phyloP scores from a whole-genome alignment of 2,329 filamentous ascomycete genomes.

The Fulvia fulva region DNA sequence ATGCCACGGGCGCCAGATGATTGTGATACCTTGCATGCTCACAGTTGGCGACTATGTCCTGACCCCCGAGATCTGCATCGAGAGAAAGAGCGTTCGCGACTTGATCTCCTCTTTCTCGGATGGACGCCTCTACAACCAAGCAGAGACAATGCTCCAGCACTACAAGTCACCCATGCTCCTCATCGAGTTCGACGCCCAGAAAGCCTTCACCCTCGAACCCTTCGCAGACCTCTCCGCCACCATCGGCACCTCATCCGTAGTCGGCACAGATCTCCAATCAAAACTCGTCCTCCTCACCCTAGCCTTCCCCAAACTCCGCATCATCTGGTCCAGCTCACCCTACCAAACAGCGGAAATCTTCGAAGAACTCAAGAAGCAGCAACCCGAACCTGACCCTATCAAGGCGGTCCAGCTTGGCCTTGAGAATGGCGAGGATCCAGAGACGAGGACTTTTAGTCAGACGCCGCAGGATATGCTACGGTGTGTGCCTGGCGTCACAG shows the following conservation, averaged over 20 bases:
- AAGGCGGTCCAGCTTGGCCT: slow-evolving; percentile 80
- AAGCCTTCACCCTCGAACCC: slow-evolving; percentile 82
- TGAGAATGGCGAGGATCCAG: slow-evolving; percentile 53
- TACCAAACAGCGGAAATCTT: slow-evolving; percentile 98
- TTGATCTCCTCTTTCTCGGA: slow-evolving; percentile 88
- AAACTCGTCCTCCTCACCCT: slow-evolving; percentile 90
- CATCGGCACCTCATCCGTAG: slow-evolving; percentile 58
- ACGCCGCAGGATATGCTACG: slow-evolving; percentile 88
- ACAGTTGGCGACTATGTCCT: slow-evolving; percentile 96
- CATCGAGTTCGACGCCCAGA: slow-evolving; percentile 97
- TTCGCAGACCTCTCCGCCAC: slow-evolving; percentile 54
- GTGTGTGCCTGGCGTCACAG: slow-evolving; percentile 77
- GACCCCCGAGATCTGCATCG: slow-evolving; percentile 84
- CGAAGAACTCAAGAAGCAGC: slow-evolving; percentile 82
- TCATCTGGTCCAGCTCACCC: slow-evolving; percentile 90
- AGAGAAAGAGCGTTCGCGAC: slow-evolving; percentile 90
- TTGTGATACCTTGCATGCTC: slow-evolving; percentile 89
- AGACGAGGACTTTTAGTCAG: slow-evolving; percentile 69
- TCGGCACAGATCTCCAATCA: slow-evolving; percentile 75
- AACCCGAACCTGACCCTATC: slow-evolving; percentile 85
- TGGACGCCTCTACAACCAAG: slow-evolving; percentile 85
- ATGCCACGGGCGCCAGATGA: slow-evolving; percentile 80
- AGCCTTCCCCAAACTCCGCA: slow-evolving; percentile 80
- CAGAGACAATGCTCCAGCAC: slow-evolving; percentile 89
- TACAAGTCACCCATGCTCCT: slow-evolving; percentile 87